Conservation (phyloP, 768 basidiomycete genomes). For the Mycena amicta region DNA sequence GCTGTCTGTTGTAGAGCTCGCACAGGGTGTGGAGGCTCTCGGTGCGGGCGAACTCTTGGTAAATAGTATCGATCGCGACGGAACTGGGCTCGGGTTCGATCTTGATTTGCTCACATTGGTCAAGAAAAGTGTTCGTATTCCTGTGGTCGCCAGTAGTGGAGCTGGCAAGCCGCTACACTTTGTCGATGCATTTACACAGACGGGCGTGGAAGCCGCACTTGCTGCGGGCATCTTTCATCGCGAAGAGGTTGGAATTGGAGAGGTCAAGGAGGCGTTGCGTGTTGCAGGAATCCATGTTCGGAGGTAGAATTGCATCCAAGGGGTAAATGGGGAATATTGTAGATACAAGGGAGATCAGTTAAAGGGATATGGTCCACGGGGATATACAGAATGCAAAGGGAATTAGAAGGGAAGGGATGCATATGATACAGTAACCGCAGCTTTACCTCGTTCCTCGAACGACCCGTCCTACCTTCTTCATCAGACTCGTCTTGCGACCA, state of each 20-base stretch:
- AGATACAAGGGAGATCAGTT: slow-evolving; percentile 20
- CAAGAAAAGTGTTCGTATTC: slow-evolving; percentile 76
- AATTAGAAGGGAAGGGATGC: slow-evolving; percentile 22
- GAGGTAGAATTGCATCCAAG: slow-evolving; percentile 20
- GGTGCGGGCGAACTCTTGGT: slow-evolving; percentile 95
- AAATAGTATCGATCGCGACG: slow-evolving; percentile 97
- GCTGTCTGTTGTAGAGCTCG: slow-evolving; percentile 90
- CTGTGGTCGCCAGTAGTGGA: slow-evolving; percentile 93
- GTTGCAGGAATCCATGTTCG: slow-evolving; percentile 54
- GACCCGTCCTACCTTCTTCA: slow-evolving; percentile 78
- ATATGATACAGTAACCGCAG: slow-evolving; percentile 3
- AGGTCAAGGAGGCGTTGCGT: slow-evolving; percentile 69
- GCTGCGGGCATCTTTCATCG: slow-evolving; percentile 98
- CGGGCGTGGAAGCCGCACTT: slow-evolving; percentile 85
- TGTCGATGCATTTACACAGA: slow-evolving; percentile 79
- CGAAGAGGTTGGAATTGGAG: slow-evolving; percentile 78
- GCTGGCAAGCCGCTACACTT: slow-evolving; percentile 87
- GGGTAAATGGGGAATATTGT: slow-evolving; percentile 13
- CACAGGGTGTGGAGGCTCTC: slow-evolving; percentile 82
- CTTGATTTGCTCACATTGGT: slow-evolving; percentile 78
- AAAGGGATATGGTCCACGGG: slow-evolving; percentile 16
- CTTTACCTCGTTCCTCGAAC: slow-evolving; percentile 58
- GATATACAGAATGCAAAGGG: slow-evolving; percentile 25
- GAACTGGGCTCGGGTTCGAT: slow-evolving; percentile 91
- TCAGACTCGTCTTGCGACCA: slow-evolving; percentile 73